Evolutionary conservation across 169 alveolate species (phyloP), one percentile per base, ranked within the genome.

Genomic region (Pseudocohnilembus persalinus): DNA sequence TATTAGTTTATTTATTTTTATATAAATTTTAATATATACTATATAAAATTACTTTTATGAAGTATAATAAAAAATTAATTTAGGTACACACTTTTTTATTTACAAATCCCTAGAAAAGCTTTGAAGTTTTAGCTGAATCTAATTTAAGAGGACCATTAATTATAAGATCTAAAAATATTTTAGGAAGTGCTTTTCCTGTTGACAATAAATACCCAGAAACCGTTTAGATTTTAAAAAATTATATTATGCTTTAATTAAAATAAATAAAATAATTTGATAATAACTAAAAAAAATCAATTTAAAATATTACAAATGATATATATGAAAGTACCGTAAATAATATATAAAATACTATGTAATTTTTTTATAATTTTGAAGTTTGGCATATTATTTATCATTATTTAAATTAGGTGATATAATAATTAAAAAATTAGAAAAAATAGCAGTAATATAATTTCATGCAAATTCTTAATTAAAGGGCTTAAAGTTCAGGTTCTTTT

Each of bases 121-220:
- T 88, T 82, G 64, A 32, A 30, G 83, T 82, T 0, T 32, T 93
- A 73, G 96, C 96, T n/a, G 96, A 93, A 68, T 77, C 88, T 73
- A 73, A 72, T n/a, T 83, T 87, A 26, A 64, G 88, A 84, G 96
- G 96, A 4, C 94, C 96, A 0, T 74, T 87, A 32, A 84, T 93
- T 25, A 84, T 89, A 25, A 76, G 78, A 63, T 89, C 84, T 81
- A 76, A 73, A 20, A 90, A 90, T 68, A 83, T 89, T 0, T 29
- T 90, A 1, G 92, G 86, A 4, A 76, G 84, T n/a, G 68, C 87
- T 63, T 93, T 93, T 81, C 80, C 87, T 31, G 65, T 89, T 11
- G 84, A 89, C 31, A 78, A 49, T 72, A 85, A 91, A 73, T 77
- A 90, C 34, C 88, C 83, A 32, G 93, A 90, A 28, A 76, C 93